Evolutionary conservation across 1,284 basidiomycete species (phyloP), one percentile per base, ranked within the genome.

Genomic region (Microbotryum silenes-acaulis): DNA sequence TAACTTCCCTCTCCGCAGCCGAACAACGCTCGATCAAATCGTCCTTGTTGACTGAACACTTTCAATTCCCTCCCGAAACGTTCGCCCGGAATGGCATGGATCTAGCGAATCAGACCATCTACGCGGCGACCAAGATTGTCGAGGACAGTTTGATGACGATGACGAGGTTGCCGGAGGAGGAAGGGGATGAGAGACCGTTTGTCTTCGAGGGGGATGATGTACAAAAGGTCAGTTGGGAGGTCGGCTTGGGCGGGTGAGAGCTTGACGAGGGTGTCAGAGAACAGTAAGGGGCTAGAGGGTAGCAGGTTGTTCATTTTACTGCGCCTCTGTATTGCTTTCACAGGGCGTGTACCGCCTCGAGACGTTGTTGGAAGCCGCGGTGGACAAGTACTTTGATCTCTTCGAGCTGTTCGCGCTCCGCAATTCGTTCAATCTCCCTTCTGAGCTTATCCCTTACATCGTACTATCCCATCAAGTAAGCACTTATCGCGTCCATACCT

Each of bases 361-460:
- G 50, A 71, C 71, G 31, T 62, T 71, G 7, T 63, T 72, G 46
- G 70, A 71, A 57, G 54, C 61, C 27, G 56, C 59, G 25, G 70
- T 72, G 51, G 71, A 72, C 64, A 64, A 68, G 27, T 59, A 63
- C 27, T 72, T 72, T 42, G 71, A 72, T 54, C 60, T 71, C 42
- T 71, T 66, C 46, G 71, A 72, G 56, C 60, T 67, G 49, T 72
- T 55, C 29, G 63, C 71, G n/a, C 60, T 71, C 18, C 64, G 71
- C 16, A 72, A 72, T 58, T 67, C 64, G 27, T 72, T 72, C 63
- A 57, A 46, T 7, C 33, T 71, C 29, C 45, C 54, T 6, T 45
- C 57, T 21, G 57, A 62, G 4, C 55, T 71, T 14, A 60, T 72
- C 20, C 71, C 71, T 3, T 70, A 65, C 60, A 31, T 72, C 21